Base-by-base conservation (phyloP, 495 filamentous ascomycete genomes). In the Xylaria flabelliformis region DNA sequence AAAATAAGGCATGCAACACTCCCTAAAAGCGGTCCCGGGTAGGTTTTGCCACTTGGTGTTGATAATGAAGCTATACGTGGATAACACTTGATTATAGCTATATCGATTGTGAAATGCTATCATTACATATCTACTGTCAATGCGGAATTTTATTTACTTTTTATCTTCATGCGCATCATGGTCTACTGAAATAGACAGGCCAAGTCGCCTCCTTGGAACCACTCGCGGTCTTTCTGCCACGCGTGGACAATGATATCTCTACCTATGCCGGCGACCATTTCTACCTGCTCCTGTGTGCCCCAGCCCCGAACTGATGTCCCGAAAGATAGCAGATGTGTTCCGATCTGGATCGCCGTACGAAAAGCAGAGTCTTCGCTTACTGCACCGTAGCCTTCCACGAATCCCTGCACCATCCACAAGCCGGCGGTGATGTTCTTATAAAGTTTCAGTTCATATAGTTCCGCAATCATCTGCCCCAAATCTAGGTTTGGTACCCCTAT, bases 381-480 rank as follows among this genome's bases (percentile, higher is more conserved):
- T 10, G 70, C 56, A 4, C 80, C 80, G 64, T 88, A 88, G 1
- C 82, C 85, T 17, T 83, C 72, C 32, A 83, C 58, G 34, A 89
- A 81, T 0, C 82, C 82, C 19, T 86, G 72, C 21, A 85, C 82
- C 8, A 85, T 79, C 82, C 82, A 85, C 13, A 83, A 24, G 0
- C 85, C 85, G 15, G 76, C 83, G 24, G 82, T 77, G 21, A 83
- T 81, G 19, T 75, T 67, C 39, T 85, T 86, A 79, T 84, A 89
- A 13, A 85, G 82, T 56, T 77, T 82, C 24, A 90, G 72, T 34
- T 88, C 83, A 66, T 87, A 91, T 3, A 91, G 70, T 74, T 90
- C 89, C n/a, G 82, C 81, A 7, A 86, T 80, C 64, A 91, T 80
- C 72, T 89, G 87, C 1, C 84, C 88, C 1, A 88, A 69, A 67